Evolutionary conservation across 371 early-diverging fungal species (phyloP).

Genomic region (Paraphysoderma sedebokerense): DNA sequence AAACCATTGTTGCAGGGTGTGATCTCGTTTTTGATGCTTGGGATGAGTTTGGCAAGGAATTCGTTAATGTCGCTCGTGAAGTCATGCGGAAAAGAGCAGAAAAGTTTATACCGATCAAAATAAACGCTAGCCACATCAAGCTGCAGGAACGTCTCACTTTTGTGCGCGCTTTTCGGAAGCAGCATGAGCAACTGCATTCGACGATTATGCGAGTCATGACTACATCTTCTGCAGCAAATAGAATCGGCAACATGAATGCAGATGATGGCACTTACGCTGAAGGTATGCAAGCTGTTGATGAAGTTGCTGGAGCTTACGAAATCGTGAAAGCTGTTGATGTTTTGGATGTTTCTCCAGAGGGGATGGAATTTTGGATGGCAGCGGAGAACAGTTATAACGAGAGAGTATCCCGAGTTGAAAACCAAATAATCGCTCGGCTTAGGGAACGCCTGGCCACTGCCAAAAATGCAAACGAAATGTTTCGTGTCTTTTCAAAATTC

Average conservation of each 20-base stretch:
- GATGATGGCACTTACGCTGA: constrained; percentile 19
- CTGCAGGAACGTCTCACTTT: constrained; percentile 86
- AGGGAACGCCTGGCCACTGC: constrained; percentile 86
- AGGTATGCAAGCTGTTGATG: constrained; percentile 68
- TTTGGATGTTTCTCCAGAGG: constrained; percentile 84
- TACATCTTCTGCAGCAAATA: not conserved
- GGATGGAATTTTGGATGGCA: constrained; percentile 80
- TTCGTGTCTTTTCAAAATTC: constrained; percentile 95
- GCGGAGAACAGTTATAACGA: constrained; percentile 89
- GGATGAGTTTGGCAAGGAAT: constrained; percentile 91
- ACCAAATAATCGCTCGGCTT: constrained; percentile 85
- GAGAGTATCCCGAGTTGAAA: constrained; percentile 85
- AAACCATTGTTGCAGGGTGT: constrained; percentile 47
- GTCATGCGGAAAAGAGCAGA: constrained; percentile 72
- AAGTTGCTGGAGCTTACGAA: constrained; percentile 83
- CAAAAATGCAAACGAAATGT: constrained; percentile 97
- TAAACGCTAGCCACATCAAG: constrained; percentile 74
- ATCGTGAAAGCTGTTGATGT: constrained; percentile 84
- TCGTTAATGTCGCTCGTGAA: constrained; percentile 86
- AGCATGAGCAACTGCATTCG: constrained; percentile 88
- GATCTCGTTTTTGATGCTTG: constrained; percentile 80
- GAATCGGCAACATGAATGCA: not conserved
- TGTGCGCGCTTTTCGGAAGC: constrained; percentile 77
- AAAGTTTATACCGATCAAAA: constrained; percentile 88
- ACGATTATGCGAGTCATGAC: constrained; percentile 85